phyloP scores from a whole-genome alignment of 768 basidiomycete genomes.

The Mycena belliarum region DNA sequence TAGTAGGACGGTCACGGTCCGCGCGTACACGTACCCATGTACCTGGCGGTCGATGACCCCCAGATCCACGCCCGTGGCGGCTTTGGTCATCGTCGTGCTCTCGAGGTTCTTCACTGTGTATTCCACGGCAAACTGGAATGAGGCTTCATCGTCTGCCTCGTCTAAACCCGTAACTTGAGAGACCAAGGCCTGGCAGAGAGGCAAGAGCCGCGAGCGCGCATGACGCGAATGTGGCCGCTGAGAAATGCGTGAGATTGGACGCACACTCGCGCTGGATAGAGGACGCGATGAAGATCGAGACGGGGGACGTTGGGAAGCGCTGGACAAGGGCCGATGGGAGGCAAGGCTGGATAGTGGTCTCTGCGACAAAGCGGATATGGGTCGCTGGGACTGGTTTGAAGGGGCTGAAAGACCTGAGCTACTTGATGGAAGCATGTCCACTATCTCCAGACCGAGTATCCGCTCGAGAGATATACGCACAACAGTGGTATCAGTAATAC shows the following conservation, averaged over 20 bases:
- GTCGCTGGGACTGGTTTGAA: slow-evolving; percentile 11
- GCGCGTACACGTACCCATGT: slow-evolving; percentile 47
- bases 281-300: slow-evolving; percentile 44
- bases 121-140: slow-evolving; percentile 52
- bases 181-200: slow-evolving; percentile 55
- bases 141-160: slow-evolving; percentile 40
- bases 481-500: no score
- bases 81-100: slow-evolving; percentile 52
- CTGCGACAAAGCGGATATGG: slow-evolving; percentile 21
- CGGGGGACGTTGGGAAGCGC: slow-evolving; percentile 46
- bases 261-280: slow-evolving; percentile 35
- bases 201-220: slow-evolving; percentile 54
- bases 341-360: slow-evolving; percentile 36
- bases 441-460: no score
- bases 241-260: slow-evolving; percentile 45
- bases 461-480: no score
- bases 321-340: slow-evolving; percentile 45
- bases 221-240: slow-evolving; percentile 52
- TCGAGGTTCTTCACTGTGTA: slow-evolving; percentile 63
- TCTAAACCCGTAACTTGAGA: slow-evolving; percentile 53
- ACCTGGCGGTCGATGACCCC: slow-evolving; percentile 54
- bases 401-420: slow-evolving; percentile 17
- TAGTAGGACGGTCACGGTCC: slow-evolving; percentile 10
- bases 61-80: slow-evolving; percentile 59
- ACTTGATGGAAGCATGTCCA: slow-evolving; percentile 21